Evolutionary conservation across 257 asterid species (phyloP).

Genomic region (Nicotiana obtusifolia): DNA sequence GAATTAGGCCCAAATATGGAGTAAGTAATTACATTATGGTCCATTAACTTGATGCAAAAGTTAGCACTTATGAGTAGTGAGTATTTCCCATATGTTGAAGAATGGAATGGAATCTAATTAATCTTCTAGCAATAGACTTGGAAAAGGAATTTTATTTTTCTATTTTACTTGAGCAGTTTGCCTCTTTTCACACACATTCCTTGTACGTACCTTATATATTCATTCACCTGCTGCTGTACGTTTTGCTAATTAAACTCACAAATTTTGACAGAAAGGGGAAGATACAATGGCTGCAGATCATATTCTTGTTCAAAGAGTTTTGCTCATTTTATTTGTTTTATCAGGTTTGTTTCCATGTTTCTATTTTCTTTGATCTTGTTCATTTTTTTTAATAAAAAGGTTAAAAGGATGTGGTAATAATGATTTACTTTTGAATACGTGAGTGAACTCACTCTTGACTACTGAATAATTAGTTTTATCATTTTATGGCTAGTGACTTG

Average conservation of each 20-base stretch:
- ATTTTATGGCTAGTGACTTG: no score
- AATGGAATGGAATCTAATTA: slow-evolving; percentile 31
- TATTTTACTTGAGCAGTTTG: background rate
- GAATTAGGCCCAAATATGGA: background rate
- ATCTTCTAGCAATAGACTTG: slow-evolving; percentile 14
- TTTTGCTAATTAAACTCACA: background rate
- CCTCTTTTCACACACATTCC: slow-evolving; percentile 7
- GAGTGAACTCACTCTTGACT: no score
- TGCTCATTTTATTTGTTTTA: slow-evolving; percentile 25
- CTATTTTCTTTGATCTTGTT: background rate
- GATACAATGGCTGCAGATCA: background rate
- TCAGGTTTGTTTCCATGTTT: slow-evolving; percentile 26
- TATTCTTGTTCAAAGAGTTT: background rate
- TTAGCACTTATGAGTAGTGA: background rate
- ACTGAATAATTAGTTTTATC: no score
- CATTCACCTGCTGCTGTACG: background rate
- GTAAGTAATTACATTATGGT: background rate
- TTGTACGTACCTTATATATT: background rate
- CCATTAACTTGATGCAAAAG: background rate
- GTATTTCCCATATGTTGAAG: background rate
- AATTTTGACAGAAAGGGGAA: background rate
- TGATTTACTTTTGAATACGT: background rate
- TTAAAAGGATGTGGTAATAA: background rate
- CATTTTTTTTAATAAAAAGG: background rate
- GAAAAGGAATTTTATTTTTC: slow-evolving; percentile 1